Conservation (phyloP, 148 eudicot genomes). For the Bassia scoparia region DNA sequence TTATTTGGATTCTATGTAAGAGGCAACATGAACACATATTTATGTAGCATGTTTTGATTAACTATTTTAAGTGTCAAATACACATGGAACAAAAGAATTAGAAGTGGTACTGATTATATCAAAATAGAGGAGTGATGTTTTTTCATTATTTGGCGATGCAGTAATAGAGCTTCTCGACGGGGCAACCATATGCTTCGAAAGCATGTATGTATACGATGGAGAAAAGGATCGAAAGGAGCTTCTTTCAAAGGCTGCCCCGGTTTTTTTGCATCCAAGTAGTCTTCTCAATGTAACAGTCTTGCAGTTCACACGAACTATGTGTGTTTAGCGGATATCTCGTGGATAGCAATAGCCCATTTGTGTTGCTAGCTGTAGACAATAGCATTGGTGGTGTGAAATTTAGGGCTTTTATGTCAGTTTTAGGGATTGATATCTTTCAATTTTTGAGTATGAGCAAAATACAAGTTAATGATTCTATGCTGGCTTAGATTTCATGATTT, state of each 20-base stretch:
- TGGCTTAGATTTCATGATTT: background rate
- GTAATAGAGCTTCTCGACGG: slow-evolving; percentile 63
- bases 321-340: background rate
- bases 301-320: slow-evolving; percentile 11
- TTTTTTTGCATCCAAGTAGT: slow-evolving; percentile 64
- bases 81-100: background rate
- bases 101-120: background rate
- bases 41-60: too few species aligned
- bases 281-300: background rate
- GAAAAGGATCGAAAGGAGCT: slow-evolving; percentile 91
- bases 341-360: background rate
- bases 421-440: slow-evolving; percentile 7
- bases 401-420: slow-evolving; percentile 18
- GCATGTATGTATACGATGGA: slow-evolving; percentile 85
- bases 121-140: background rate
- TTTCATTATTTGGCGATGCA: slow-evolving; percentile 18
- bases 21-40: too few species aligned
- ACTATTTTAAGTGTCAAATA: background rate
- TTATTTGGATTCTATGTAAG: too few species aligned
- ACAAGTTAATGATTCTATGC: slow-evolving; percentile 4
- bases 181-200: slow-evolving; percentile 66
- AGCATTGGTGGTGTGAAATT: background rate
- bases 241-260: slow-evolving; percentile 71
- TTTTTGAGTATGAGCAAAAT: background rate
- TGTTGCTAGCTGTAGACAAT: slow-evolving; percentile 15